These are phyloP conservation scores for Rhododendron vialii DNA, from an alignment of 148 eudicot species.

Conservation along the genomic window DNA sequence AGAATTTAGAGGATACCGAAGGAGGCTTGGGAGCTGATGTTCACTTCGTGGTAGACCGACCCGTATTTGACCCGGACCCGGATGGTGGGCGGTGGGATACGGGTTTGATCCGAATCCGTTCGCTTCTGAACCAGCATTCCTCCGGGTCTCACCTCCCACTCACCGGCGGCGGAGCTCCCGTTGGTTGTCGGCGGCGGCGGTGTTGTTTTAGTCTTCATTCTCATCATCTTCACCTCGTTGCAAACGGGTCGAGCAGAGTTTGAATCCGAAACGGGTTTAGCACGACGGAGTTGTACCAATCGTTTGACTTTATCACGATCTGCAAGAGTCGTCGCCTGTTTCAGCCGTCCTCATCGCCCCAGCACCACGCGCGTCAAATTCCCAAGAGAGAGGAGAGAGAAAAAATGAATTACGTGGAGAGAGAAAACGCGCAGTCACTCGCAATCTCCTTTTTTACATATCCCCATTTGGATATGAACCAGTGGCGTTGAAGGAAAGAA, in stretches of 20 bases:
- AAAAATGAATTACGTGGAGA: background rate
- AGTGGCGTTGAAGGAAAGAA: conserved; percentile 9
- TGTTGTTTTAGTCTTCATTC: conserved; percentile 55
- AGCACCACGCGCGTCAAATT: conserved; percentile 1
- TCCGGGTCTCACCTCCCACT: conserved; percentile 86
- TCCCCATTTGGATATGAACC: background rate
- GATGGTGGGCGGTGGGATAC: conserved; percentile 47
- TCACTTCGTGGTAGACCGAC: conserved; percentile 60
- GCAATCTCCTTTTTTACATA: background rate
- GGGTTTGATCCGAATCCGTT: conserved; percentile 44
- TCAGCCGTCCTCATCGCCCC: background rate
- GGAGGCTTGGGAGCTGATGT: conserved; percentile 67
- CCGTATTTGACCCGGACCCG: conserved; percentile 79
- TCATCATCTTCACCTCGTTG: conserved; percentile 49
- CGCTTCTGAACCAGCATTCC: conserved; percentile 93
- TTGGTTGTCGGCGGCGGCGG: conserved; percentile 15
- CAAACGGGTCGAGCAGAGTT: background rate
- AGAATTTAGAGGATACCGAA: conserved; percentile 45
- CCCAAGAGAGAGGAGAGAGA: background rate
- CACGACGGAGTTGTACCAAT: conserved; percentile 5
- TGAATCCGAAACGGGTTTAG: background rate
- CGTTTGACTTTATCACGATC: background rate
- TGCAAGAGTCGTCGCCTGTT: background rate
- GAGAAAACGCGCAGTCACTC: background rate
- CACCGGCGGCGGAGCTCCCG: conserved; percentile 22